Conservation (phyloP, 2,329 filamentous ascomycete genomes). For the Fusarium keratoplasticum region DNA sequence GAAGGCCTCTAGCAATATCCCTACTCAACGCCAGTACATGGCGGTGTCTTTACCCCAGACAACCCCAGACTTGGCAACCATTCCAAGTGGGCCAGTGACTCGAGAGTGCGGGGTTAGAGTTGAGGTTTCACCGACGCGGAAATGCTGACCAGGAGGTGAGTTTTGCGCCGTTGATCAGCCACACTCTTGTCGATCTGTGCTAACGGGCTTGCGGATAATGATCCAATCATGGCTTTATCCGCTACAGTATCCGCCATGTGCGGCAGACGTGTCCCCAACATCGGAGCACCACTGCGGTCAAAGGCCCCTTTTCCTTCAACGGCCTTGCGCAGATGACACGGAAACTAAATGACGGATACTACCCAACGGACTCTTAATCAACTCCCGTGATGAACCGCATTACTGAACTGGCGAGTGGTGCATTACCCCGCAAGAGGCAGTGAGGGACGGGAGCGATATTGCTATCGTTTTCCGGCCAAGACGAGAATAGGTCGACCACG, state of each 20-base stretch:
- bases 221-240: constrained; percentile 18
- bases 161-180: not conserved
- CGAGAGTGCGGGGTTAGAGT: constrained; percentile 35
- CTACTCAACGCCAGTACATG: constrained; percentile 5
- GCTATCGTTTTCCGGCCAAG: not conserved
- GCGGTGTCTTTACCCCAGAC: constrained; percentile 24
- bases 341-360: constrained; percentile 12
- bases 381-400: not conserved
- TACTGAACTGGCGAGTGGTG: not conserved
- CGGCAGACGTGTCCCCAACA: not conserved
- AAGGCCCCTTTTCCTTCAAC: constrained; percentile 15
- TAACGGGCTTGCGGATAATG: constrained; percentile 28
- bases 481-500: not conserved
- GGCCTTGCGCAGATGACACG: constrained; percentile 8
- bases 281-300: not conserved
- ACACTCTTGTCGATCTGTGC: not conserved
- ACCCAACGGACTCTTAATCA: not conserved
- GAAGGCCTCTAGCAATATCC: constrained; percentile 8
- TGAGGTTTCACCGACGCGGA: constrained; percentile 28
- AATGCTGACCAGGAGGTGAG: constrained; percentile 11
- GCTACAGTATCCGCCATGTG: constrained; percentile 1
- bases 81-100: constrained; percentile 11
- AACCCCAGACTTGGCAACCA: constrained; percentile 34
- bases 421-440: not conserved
- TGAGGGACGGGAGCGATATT: not conserved